Evolutionary conservation across 495 filamentous ascomycete species (phyloP), one percentile per base, ranked within the genome.

Genomic region (Massariosphaeria phaeospora): DNA sequence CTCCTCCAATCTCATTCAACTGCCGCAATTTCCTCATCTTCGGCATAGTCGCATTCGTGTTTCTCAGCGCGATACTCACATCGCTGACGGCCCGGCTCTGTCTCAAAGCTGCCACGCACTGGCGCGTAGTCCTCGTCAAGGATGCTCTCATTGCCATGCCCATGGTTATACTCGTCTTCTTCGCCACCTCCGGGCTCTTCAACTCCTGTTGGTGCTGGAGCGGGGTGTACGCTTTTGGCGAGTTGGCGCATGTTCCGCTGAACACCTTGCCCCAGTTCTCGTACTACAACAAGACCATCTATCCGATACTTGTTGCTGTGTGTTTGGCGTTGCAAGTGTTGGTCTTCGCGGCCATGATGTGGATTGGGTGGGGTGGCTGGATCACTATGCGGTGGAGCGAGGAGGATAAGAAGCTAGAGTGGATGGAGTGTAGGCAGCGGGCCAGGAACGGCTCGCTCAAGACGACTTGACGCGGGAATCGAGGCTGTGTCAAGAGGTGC

Each of bases 181-280:
- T 59, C 11, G 51, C 62, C 15, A 52, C 26, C 27, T 45, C 47
- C 18, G 66, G 66, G 1, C 35, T 67, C 2, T 67, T 66, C 29
- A 67, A 69, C 40, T 41, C 31, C 44, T 69, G 66, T 45, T 66
- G 29, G 25, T 69, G 66, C 45, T 69, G 66, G 66, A 61, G 29
- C 17, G 55, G 39, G 4, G 38, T 59, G 6, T 59, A 43, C 12
- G 45, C 47, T 44, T 38, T 59, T 48, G 43, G 46, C 8, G 23
- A 9, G 18, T 31, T 27, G n/a, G 57, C 57, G 8, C 38, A 45
- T 23, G 52, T 61, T 10, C 43, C 35, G 7, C 25, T 61, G 33
- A 56, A 61, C 36, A 7, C 43, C 5, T 29, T 49, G 13, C 18
- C 43, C n/a, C 42, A 45, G 25, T 15, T 38, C 8, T 3, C 11